A percentile compares a stretch with the other conserved stretches of the same genome.
These are phyloP conservation scores for Diaporthe vaccinii DNA, from an alignment of 2,329 filamentous ascomycete species.

Conservation along the genomic window DNA sequence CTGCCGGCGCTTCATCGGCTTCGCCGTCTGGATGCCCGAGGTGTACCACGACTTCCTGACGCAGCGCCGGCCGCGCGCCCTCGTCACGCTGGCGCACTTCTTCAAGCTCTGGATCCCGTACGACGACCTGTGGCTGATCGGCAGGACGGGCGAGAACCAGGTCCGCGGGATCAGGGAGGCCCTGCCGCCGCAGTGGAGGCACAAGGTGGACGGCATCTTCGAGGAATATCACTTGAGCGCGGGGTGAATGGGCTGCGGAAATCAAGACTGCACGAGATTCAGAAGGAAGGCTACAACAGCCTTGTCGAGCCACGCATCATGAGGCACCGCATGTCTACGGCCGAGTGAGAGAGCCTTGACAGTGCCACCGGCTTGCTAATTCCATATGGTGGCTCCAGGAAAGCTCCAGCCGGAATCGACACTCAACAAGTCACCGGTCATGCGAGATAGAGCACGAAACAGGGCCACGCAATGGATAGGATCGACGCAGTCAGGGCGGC, in stretches of 20 bases:
- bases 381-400: background rate
- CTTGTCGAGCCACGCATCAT: background rate
- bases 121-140: slow-evolving; percentile 53
- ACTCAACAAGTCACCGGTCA: background rate
- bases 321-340: background rate
- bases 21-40: slow-evolving; percentile 52
- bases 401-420: background rate
- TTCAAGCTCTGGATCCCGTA: slow-evolving; percentile 54
- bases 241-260: background rate
- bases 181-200: slow-evolving; percentile 52
- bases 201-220: slow-evolving; percentile 52
- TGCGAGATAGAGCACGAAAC: too few species aligned
- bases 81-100: slow-evolving; percentile 55
- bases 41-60: slow-evolving; percentile 52
- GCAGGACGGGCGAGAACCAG: slow-evolving; percentile 52
- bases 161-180: slow-evolving; percentile 53
- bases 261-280: background rate
- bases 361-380: background rate
- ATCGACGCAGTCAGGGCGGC: background rate
- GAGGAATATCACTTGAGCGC: slow-evolving; percentile 45
- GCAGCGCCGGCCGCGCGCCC: slow-evolving; percentile 52
- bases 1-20: slow-evolving; percentile 52
- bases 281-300: background rate
- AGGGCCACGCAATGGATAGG: background rate
- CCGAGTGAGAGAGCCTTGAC: background rate